Conservation (phyloP, 148 eudicot species). For the Linanthus parryae region DNA sequence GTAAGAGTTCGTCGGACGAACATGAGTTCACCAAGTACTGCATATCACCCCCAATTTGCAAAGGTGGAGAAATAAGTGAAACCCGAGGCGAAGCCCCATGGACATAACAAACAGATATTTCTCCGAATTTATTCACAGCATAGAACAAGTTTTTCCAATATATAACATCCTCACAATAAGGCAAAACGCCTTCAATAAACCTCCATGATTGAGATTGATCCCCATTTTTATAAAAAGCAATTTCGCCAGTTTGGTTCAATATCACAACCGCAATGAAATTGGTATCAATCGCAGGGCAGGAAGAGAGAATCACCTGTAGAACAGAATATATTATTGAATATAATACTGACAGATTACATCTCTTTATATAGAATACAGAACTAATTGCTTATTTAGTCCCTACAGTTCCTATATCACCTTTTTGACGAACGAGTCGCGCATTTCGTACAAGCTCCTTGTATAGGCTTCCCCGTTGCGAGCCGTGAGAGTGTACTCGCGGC, state of each 20-base stretch:
- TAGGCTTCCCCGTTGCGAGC: too few relatives aligned
- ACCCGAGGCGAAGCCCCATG: slow-evolving; percentile 14
- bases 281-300: slow-evolving; percentile 22
- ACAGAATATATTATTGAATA: too few relatives aligned
- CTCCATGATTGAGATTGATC: slow-evolving; percentile 51
- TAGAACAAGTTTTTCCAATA: slow-evolving; percentile 40
- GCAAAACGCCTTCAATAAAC: slow-evolving; percentile 26
- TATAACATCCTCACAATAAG: slow-evolving; percentile 57
- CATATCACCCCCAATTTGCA: slow-evolving; percentile 44
- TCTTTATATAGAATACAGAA: too few relatives aligned
- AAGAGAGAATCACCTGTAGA: slow-evolving; percentile 54
- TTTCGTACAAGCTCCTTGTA: too few relatives aligned
- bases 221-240: slow-evolving; percentile 48
- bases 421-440: slow-evolving; percentile 46
- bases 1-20: slow-evolving; percentile 30
- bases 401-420: too few relatives aligned
- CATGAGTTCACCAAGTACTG: slow-evolving; percentile 50
- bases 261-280: slow-evolving; percentile 42
- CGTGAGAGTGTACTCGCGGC: slow-evolving; percentile 46
- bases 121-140: slow-evolving; percentile 51
- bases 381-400: too few relatives aligned
- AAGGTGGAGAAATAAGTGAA: slow-evolving; percentile 18
- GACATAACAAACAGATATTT: slow-evolving; percentile 39
- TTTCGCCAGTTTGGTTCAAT: slow-evolving; percentile 31
- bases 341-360: too few relatives aligned